Evolutionary conservation across 2,329 filamentous ascomycete genomes (phyloP).

Genomic region (Trichoderma sp.): DNA sequence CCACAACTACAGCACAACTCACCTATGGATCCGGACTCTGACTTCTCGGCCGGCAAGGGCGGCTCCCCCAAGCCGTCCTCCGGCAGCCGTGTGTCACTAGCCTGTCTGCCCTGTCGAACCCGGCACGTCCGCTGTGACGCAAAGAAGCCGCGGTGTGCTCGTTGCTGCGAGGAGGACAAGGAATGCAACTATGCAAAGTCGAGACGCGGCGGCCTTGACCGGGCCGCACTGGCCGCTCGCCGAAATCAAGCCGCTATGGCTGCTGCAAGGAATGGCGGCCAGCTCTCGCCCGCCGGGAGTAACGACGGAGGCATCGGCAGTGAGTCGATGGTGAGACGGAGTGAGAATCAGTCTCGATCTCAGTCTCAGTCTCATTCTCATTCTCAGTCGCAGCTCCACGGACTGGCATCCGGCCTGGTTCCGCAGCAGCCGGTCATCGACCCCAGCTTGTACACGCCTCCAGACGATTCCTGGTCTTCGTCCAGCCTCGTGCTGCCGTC

Average conservation of each 20-base stretch:
- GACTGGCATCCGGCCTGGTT: neutral
- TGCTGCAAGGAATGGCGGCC: neutral
- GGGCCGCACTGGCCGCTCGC: constrained; percentile 28
- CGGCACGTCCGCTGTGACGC: constrained; percentile 54
- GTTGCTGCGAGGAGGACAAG: constrained; percentile 43
- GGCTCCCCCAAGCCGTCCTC: neutral
- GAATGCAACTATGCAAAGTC: constrained; percentile 51
- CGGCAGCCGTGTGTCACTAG: constrained; percentile 33
- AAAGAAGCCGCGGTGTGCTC: constrained; percentile 43
- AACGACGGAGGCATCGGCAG: neutral
- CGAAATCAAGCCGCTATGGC: constrained; percentile 26
- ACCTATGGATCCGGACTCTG: neutral
- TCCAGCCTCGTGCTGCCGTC: neutral
- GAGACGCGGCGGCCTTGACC: constrained; percentile 43
- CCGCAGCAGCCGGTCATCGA: neutral
- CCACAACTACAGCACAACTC: neutral
- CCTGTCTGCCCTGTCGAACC: constrained; percentile 50
- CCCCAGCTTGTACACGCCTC: constrained; percentile 11
- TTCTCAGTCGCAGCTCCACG: neutral
- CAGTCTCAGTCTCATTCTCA: neutral
- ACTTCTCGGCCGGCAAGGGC: neutral
- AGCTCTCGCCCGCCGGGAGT: neutral
- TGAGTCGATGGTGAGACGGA: neutral
- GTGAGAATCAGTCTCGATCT: neutral
- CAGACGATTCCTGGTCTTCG: constrained; percentile 3